A percentile compares a stretch with the other conserved stretches of the same genome.
phyloP scores from a whole-genome alignment of 2,329 filamentous ascomycete species.

The Hypoxylon sp. region DNA sequence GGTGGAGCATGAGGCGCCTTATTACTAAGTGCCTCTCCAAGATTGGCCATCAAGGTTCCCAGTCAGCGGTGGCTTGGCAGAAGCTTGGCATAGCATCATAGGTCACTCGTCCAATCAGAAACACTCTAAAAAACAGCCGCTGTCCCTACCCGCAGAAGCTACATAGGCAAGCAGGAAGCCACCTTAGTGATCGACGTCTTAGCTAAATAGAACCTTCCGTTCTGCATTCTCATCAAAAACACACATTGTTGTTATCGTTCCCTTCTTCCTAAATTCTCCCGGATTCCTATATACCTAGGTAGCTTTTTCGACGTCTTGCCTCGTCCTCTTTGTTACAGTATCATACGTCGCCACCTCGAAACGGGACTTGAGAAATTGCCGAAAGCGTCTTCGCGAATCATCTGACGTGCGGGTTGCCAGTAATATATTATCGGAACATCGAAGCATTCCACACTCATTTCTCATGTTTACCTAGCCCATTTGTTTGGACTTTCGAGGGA shows the following conservation, averaged over 20 bases:
- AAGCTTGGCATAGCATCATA: constrained; percentile 45
- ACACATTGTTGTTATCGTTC: background rate
- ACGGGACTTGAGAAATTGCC: constrained; percentile 24
- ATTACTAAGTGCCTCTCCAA: constrained; percentile 32
- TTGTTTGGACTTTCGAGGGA: constrained; percentile 28
- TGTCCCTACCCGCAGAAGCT: constrained; percentile 26
- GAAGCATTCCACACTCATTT: background rate
- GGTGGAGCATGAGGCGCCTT: constrained; percentile 21
- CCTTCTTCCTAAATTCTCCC: constrained; percentile 14
- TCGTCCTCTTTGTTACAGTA: constrained; percentile 12
- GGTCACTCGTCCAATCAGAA: constrained; percentile 42
- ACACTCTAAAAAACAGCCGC: constrained; percentile 27
- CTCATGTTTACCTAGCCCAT: constrained; percentile 39
- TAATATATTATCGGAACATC: constrained; percentile 9
- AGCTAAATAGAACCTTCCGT: constrained; percentile 35
- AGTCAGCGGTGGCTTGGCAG: constrained; percentile 25
- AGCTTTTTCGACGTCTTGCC: background rate
- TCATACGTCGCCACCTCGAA: constrained; percentile 6
- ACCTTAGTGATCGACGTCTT: constrained; percentile 19
- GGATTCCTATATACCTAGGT: background rate
- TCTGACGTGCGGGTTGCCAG: constrained; percentile 13
- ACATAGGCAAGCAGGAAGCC: constrained; percentile 21
- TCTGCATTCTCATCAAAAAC: constrained; percentile 11
- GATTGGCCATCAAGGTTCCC: constrained; percentile 49
- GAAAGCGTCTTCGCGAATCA: constrained; percentile 26